Base-by-base conservation (phyloP, 768 basidiomycete species). In the Mycena haematopus region DNA sequence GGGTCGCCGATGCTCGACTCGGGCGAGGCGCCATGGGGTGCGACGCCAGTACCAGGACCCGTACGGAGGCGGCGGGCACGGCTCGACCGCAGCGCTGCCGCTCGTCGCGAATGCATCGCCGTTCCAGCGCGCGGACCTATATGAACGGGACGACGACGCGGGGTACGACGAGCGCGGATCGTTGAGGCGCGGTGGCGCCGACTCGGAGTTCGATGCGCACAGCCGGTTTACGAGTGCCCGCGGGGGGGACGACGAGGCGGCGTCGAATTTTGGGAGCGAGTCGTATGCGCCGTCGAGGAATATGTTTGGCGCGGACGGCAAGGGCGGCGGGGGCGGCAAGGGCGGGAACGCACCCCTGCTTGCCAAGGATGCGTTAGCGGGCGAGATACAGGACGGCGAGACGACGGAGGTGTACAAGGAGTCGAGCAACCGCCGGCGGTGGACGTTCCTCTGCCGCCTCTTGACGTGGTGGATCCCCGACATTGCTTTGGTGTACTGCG, bases 291-390 rank as follows among this genome's bases (percentile, higher is more conserved):
- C 96, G 0, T 95, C 93, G 0, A 79, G 93, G 33, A 97, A 97
- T 69, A 98, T 97, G 96, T 97, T 98, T 84, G 89, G 91, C 66
- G 88, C 87, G 63, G 90, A 94, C n/a, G n/a, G n/a, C n/a, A n/a
- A n/a, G n/a, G n/a, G n/a, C n/a, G 90, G 87, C 72, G 85, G 88
- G 36, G 6, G 58, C 25, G 59, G 40, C 19, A 90, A 94, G 65
- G 90, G 87, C 72, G 85, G n/a, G n/a, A 88, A 25, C 2, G 58
- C 33, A 56, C 62, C 66, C 46, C 68, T 90, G 44, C 76, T 84
- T 38, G 91, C 92, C 66, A 95, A 95, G 78, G 94, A 96, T 68
- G 84, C 87, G 6, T 77, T 96, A 1, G 86, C 94, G 1, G 92
- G 91, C 0, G 93, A 95, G 71, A 87, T 93, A n/a, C n/a, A n/a